Evolutionary conservation across 805 yeast species (phyloP).

Genomic region (Candida verbasci): DNA sequence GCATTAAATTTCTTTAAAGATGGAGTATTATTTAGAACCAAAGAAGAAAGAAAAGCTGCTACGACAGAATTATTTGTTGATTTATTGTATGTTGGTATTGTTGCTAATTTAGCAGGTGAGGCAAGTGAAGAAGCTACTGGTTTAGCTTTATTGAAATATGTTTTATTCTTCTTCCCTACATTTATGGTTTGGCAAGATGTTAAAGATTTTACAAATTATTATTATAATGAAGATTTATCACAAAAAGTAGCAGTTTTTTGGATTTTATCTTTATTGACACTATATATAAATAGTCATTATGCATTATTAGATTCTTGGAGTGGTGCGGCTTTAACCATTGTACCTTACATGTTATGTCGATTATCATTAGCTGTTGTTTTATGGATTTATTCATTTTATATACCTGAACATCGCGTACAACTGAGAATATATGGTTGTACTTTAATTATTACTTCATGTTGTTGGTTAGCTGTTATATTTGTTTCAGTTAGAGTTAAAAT

Average conservation of each 20-base stretch:
- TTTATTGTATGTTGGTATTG: constrained; percentile 60
- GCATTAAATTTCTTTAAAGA: constrained; percentile 60
- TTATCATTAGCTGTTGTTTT: constrained; percentile 30
- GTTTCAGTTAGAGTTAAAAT: constrained; percentile 42
- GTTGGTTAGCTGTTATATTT: constrained; percentile 54
- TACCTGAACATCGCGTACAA: constrained; percentile 50
- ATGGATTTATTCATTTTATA: constrained; percentile 39
- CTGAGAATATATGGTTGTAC: constrained; percentile 34
- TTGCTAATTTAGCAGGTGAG: constrained; percentile 52
- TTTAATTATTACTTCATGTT: constrained; percentile 28
- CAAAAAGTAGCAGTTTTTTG: constrained; percentile 51
- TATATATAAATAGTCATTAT: constrained; percentile 47
- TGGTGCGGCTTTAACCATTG: constrained; percentile 42
- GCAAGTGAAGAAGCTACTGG: constrained; percentile 52
- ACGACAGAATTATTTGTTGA: constrained; percentile 58
- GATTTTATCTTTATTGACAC: constrained; percentile 46
- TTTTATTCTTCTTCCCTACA: constrained; percentile 52
- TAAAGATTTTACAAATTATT: constrained; percentile 60
- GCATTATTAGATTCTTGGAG: constrained; percentile 30
- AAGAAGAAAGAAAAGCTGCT: constrained; percentile 48
- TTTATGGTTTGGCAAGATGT: constrained; percentile 65
- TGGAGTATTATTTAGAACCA: constrained; percentile 52
- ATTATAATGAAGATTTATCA: constrained; percentile 54
- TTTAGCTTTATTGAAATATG: constrained; percentile 41
- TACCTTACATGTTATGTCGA: constrained; percentile 46